A percentile compares a stretch with the other conserved stretches of the same genome.
Evolutionary conservation across 1,284 basidiomycete species (phyloP).

Genomic region (Phellopilus nigrolimitatus): DNA sequence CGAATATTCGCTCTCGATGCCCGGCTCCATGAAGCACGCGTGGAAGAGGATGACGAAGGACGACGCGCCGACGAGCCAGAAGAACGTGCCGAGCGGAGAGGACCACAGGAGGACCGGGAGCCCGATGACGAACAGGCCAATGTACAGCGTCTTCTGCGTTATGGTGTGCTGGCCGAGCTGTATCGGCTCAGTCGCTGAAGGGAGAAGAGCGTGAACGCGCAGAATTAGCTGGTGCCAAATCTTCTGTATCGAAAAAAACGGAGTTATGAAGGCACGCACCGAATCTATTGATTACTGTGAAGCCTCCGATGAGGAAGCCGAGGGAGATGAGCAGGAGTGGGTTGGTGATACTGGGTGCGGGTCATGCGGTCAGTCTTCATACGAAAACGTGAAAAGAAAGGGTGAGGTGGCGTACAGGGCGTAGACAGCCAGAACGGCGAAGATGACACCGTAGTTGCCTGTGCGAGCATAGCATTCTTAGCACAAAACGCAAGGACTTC

Average conservation of each 20-base stretch:
- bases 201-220: slow-evolving; percentile 8
- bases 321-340: slow-evolving; percentile 79
- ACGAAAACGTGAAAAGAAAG: not conserved
- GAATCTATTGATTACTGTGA: slow-evolving; percentile 85
- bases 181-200: slow-evolving; percentile 66
- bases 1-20: slow-evolving; percentile 86
- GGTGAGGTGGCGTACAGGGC: slow-evolving; percentile 61
- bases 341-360: slow-evolving; percentile 59
- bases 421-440: slow-evolving; percentile 82
- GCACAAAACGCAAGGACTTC: not conserved
- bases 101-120: slow-evolving; percentile 66
- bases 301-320: slow-evolving; percentile 88
- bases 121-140: slow-evolving; percentile 73
- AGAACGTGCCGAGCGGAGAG: slow-evolving; percentile 66
- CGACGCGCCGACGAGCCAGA: slow-evolving; percentile 78
- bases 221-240: too few relatives aligned
- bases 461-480: slow-evolving; percentile 11
- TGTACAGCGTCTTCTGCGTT: slow-evolving; percentile 83
- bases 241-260: slow-evolving; percentile 10
- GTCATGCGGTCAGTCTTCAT: not conserved
- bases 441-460: slow-evolving; percentile 87
- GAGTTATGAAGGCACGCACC: slow-evolving; percentile 47
- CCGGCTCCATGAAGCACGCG: slow-evolving; percentile 81
- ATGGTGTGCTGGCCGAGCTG: slow-evolving; percentile 75
- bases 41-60: slow-evolving; percentile 74